phyloP scores from a whole-genome alignment of 176 grass and related monocot species.

The Zea mays region Zm-B73-REFERENCE-NAM-5.0 NC_050097.1:170150001-170150500 shows the following conservation, averaged over 20 bases:
- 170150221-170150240: too few relatives aligned
- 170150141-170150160: neutral
- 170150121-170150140: neutral
- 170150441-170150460: neutral
- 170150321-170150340: neutral
- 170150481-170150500: neutral
- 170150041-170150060: neutral
- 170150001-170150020: neutral
- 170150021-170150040: neutral
- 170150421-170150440: neutral
- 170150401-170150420: slow-evolving; percentile 1
- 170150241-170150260: too few relatives aligned
- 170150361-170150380: slow-evolving; percentile 20
- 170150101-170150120: neutral
- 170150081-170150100: neutral
- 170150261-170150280: slow-evolving; percentile 22
- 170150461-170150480: neutral
- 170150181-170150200: neutral
- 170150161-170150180: slow-evolving; percentile 8
- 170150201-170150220: too few relatives aligned
- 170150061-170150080: neutral
- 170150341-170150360: neutral
- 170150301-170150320: neutral
- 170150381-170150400: neutral
- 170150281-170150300: slow-evolving; percentile 9